A percentile compares a stretch with the other conserved stretches of the same genome.
These are phyloP conservation scores for Coffea canephora DNA, from an alignment of 257 asterid species.

Conservation along the genomic window DNA sequence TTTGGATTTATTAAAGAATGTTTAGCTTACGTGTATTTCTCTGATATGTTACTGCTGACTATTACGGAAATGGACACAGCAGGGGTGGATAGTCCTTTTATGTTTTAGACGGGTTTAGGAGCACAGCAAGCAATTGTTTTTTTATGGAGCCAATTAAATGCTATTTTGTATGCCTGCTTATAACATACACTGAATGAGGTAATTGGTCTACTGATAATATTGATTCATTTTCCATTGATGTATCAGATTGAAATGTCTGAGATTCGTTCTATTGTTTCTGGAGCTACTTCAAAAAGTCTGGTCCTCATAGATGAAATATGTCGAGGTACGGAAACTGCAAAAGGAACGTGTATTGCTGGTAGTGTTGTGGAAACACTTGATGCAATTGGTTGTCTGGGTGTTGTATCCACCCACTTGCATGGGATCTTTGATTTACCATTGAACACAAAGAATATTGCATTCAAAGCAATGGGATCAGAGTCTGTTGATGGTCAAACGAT, in stretches of 20 bases:
- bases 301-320: conserved; percentile 94
- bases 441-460: conserved; percentile 44
- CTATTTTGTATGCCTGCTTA: not conserved
- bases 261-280: conserved; percentile 67
- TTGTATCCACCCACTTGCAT: conserved; percentile 91
- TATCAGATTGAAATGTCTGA: conserved; percentile 97
- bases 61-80: not conserved
- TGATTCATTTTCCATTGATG: conserved; percentile 5
- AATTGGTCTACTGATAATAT: not conserved
- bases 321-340: conserved; percentile 98
- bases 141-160: not conserved
- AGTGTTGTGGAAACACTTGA: conserved; percentile 85
- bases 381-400: conserved; percentile 64
- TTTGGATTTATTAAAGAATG: not conserved
- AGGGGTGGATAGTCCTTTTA: not conserved
- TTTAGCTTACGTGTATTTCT: not conserved
- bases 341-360: conserved; percentile 98
- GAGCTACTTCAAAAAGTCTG: conserved; percentile 85
- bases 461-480: conserved; percentile 90
- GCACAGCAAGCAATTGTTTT: not conserved
- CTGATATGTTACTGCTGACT: not conserved
- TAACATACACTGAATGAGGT: not conserved
- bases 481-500: conserved; percentile 47
- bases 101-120: not conserved
- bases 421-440: conserved; percentile 84